Evolutionary conservation across 495 filamentous ascomycete species (phyloP).

Genomic region (Hypoxylon perforatum): DNA sequence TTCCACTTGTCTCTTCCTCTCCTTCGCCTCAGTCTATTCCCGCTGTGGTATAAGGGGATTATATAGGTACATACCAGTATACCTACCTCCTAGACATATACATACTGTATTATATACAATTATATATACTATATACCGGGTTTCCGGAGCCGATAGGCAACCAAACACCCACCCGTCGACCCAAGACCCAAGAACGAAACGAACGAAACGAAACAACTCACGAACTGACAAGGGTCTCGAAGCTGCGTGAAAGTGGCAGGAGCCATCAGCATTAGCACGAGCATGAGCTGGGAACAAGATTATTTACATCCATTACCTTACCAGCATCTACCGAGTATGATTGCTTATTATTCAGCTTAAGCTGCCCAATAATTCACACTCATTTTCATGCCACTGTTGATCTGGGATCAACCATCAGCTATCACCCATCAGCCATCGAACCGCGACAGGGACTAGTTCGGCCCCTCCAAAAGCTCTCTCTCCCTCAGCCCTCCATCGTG

Average conservation of each 20-base stretch:
- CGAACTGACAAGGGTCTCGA: not conserved
- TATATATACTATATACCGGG: constrained; percentile 38
- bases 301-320: constrained; percentile 12
- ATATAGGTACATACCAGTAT: constrained; percentile 5
- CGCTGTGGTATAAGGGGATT: constrained; percentile 10
- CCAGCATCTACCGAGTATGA: constrained; percentile 35
- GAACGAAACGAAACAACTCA: constrained; percentile 21
- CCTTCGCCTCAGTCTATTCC: not conserved
- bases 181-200: constrained; percentile 24
- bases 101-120: not conserved
- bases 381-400: constrained; percentile 29
- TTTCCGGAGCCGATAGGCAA: constrained; percentile 34
- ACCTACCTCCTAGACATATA: constrained; percentile 4
- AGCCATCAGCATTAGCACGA: not conserved
- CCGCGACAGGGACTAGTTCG: constrained; percentile 37
- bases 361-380: constrained; percentile 37
- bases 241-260: not conserved
- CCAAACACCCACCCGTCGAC: constrained; percentile 13
- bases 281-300: constrained; percentile 25
- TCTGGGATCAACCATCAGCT: constrained; percentile 34
- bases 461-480: constrained; percentile 19
- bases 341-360: constrained; percentile 30
- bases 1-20: constrained; percentile 13
- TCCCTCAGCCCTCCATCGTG: constrained; percentile 3
- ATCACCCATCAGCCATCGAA: constrained; percentile 1